A percentile compares a stretch with the other conserved stretches of the same genome.
These are phyloP conservation scores for Sindora glabra DNA, from an alignment of 306 rosid genomes.

Conservation along the genomic window DNA sequence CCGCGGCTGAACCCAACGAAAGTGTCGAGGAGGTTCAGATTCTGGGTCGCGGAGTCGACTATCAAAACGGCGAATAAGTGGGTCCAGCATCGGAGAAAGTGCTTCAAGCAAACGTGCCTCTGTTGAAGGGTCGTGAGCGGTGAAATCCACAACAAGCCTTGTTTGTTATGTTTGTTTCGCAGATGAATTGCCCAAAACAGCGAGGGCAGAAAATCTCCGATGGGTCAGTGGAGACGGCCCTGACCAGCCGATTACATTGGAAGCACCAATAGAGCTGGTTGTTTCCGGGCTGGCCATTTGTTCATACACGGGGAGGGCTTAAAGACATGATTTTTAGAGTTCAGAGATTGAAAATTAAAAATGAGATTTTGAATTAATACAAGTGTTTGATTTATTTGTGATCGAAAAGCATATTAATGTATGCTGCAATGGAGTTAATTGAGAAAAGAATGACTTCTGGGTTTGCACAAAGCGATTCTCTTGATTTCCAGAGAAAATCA, in stretches of 20 bases:
- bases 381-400: background rate
- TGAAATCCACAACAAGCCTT: slow-evolving; percentile 22
- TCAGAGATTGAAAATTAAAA: background rate
- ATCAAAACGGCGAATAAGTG: slow-evolving; percentile 28
- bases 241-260: slow-evolving; percentile 51
- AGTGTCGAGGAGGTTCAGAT: background rate
- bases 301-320: slow-evolving; percentile 42
- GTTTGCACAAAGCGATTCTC: slow-evolving; percentile 37
- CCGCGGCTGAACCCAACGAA: background rate
- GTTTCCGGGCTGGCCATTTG: slow-evolving; percentile 10
- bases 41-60: background rate
- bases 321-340: slow-evolving; percentile 31
- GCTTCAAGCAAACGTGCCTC: slow-evolving; percentile 75
- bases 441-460: slow-evolving; percentile 39
- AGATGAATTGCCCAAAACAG: slow-evolving; percentile 61
- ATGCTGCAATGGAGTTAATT: background rate
- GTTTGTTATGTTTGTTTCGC: slow-evolving; percentile 41
- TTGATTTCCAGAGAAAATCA: slow-evolving; percentile 13
- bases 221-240: slow-evolving; percentile 26
- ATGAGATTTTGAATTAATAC: background rate
- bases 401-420: background rate
- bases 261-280: slow-evolving; percentile 69
- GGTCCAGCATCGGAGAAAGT: slow-evolving; percentile 60
- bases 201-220: slow-evolving; percentile 54
- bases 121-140: slow-evolving; percentile 44